Base-by-base conservation (phyloP, 2,329 filamentous ascomycete genomes). In the Apiospora koreana region DNA sequence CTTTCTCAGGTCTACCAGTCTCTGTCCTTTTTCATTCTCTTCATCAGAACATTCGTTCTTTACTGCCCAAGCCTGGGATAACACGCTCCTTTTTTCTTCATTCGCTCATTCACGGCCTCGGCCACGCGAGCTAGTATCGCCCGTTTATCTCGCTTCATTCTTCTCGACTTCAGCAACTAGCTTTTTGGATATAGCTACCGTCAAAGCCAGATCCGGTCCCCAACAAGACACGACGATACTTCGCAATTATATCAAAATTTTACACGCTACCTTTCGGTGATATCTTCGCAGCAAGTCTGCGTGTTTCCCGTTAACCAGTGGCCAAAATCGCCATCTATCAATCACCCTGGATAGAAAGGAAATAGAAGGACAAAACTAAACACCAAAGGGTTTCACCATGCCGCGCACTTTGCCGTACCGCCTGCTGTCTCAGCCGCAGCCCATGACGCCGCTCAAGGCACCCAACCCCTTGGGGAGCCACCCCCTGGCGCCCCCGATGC, bases 401-500 rank as follows among this genome's bases (percentile, higher is more conserved):
- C 67, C 67, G 10, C 67, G 67, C 48, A 62, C 67, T n/a, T 50
- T 69, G 5, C 38, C 67, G 1, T 69, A 69, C 50, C 67, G 67
- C 7, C 67, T 69, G 35, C 67, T 69, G 18, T 62, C 67, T 2
- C 35, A 42, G 9, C 67, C 67, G 21, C 50, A 64, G 54, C 67
- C 67, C 67, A 69, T 69, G 67, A 69, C 67, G 35, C 67, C 67
- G 2, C 67, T 64, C 14, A 48, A 28, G 18, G 25, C 42, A 0
- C 65, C 65, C 31, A 46, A 67, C 42, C 28, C 65, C 16, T 25
- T 45, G 42, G 65, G 45, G 1, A 31, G 35, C 12, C 67, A 68
- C 9, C 25, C 31, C 6, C 28, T 62, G 35, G 21, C 21, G 9
- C 46, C 45, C 21, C 67, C 43, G 46, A 1, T 31, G 10, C 43